Conservation (phyloP, 345 rosid genomes). For the Brassica incana region DNA sequence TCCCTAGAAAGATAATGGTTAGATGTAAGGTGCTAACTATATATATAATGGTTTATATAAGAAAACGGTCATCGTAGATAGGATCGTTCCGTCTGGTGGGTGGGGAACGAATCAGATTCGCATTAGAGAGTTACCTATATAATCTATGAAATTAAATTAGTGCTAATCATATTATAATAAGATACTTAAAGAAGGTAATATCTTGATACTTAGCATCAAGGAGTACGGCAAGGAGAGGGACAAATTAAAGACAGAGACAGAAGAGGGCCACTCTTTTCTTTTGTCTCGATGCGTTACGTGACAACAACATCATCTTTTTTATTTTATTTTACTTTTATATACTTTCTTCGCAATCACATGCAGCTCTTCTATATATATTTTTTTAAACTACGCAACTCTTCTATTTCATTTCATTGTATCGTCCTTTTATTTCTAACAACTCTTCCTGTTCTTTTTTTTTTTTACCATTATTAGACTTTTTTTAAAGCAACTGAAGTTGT, state of each 20-base stretch:
- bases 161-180: conserved; percentile 6
- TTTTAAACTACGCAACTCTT: too few relatives aligned
- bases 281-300: conserved; percentile 43
- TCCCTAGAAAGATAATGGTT: background rate
- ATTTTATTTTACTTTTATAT: background rate
- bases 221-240: conserved; percentile 35
- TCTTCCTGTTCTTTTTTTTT: background rate
- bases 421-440: conserved; percentile 10
- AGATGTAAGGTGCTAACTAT: background rate
- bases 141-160: background rate
- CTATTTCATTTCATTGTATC: conserved; percentile 2
- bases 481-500: background rate
- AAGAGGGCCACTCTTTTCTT: conserved; percentile 18
- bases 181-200: conserved; percentile 23
- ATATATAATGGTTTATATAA: too few relatives aligned
- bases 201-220: conserved; percentile 36
- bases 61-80: background rate
- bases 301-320: conserved; percentile 32
- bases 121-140: background rate
- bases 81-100: conserved; percentile 8
- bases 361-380: background rate
- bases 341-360: conserved; percentile 33
- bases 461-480: background rate
- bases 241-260: conserved; percentile 19
- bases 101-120: conserved; percentile 23